Evolutionary conservation across 1,139 yeast species (phyloP), one percentile per base, ranked within the genome.

Genomic region (Groenewaldozyma sp.): DNA sequence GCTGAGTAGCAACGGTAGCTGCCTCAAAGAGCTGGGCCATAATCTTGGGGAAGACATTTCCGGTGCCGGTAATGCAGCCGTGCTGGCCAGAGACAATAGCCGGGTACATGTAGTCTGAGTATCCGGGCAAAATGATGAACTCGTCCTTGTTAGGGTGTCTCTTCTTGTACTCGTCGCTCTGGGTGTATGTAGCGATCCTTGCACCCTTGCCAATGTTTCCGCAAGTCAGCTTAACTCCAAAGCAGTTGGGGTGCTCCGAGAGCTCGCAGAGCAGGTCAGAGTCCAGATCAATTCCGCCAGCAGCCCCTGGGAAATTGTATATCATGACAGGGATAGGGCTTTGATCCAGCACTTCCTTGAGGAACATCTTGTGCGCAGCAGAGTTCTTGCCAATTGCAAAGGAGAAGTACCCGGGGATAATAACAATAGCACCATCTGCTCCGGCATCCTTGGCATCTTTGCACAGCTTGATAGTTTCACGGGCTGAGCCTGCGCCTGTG

Each of bases 271-370:
- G 57, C 4, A 71, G 59, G 18, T 59, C 62, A 22, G 66, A 60
- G 24, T 60, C 59, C 41, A 70, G 52, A 35, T 55, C 53, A 36
- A 70, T 58, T 34, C 58, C 59, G 50, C 70, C 70, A 34, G 70
- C 55, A 27, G 68, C 74, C 7, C 75, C 75, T 14, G 76, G 77
- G 55, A 63, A 72, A 46, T 70, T 63, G 61, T 72, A 72, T 43
- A 72, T 61, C 49, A 72, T 50, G 31, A 72, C 58, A 28, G 76
- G 76, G 38, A 72, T 50, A 1, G 60, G 60, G 7, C 71, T 54
- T 28, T 57, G 54, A 45, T 69, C 71, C 20, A 76, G 76, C 24
- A 72, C 68, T 22, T 56, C 60, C 16, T 56, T 54, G 54, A 62
- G 69, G 66, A 70, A 71, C 41, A 63, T 67, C 28, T 61, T 56